Evolutionary conservation across 2,329 filamentous ascomycete genomes (phyloP).

Genomic region (Ilyonectria robusta): DNA sequence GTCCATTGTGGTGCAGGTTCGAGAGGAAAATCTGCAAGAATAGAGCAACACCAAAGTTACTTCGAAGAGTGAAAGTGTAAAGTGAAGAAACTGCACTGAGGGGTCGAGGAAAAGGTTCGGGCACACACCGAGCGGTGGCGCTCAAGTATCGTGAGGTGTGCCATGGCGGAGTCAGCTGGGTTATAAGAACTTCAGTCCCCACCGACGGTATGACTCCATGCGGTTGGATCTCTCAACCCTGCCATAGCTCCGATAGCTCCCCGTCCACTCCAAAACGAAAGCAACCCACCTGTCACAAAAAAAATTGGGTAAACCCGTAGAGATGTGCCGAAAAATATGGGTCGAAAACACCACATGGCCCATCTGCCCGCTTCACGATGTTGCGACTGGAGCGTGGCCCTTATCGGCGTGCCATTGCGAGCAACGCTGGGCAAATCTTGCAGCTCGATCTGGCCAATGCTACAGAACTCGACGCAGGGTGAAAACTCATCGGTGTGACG

Average conservation of each 20-base stretch:
- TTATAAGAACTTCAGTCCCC: constrained; percentile 4
- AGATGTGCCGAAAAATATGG: constrained; percentile 30
- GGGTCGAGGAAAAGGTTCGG: not conserved
- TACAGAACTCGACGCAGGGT: not conserved
- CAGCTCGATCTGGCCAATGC: not conserved
- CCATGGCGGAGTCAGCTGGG: constrained; percentile 14
- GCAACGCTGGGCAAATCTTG: constrained; percentile 17
- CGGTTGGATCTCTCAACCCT: constrained; percentile 18
- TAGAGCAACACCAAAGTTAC: not conserved
- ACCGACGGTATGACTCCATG: constrained; percentile 19
- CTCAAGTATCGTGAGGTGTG: constrained; percentile 7
- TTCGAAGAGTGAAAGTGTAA: not conserved
- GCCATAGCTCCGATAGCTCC: constrained; percentile 13
- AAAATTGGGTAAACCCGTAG: constrained; percentile 6
- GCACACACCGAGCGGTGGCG: constrained; percentile 7
- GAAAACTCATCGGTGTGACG: constrained; percentile 6
- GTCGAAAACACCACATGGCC: constrained; percentile 12
- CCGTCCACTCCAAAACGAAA: constrained; percentile 5
- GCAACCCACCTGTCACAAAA: constrained; percentile 15
- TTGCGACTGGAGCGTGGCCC: not conserved
- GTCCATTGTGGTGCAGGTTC: constrained; percentile 49
- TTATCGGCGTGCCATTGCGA: not conserved
- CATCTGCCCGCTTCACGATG: constrained; percentile 15
- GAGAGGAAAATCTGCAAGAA: constrained; percentile 7
- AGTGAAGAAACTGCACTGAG: not conserved